These are phyloP conservation scores for Rachicladosporium sp. DNA, from an alignment of 2,329 filamentous ascomycete species.

Conservation along the genomic window DNA sequence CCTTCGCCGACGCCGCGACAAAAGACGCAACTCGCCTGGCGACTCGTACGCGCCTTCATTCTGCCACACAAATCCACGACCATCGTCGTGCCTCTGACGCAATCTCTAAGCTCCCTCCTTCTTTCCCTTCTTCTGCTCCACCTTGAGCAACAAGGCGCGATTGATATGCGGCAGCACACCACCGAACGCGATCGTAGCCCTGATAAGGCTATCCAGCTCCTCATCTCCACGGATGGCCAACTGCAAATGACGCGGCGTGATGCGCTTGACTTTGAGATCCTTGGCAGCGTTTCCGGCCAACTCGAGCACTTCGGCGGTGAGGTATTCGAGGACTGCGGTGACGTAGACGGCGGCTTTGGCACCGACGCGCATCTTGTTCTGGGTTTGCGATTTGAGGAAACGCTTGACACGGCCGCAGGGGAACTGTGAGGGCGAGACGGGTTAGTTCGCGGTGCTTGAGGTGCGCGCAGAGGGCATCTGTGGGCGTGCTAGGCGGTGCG, in stretches of 20 bases:
- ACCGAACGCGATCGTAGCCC: constrained; percentile 94
- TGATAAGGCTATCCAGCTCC: constrained; percentile 93
- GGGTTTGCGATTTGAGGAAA: constrained; percentile 97
- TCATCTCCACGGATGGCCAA: constrained; percentile 97
- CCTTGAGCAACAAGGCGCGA: constrained; percentile 86
- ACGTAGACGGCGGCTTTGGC: constrained; percentile 98
- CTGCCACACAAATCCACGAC: too few species aligned
- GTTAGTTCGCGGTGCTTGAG: constrained; percentile 3
- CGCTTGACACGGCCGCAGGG: constrained; percentile 99
- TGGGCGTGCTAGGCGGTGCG: background rate
- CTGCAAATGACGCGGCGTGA: constrained; percentile 93
- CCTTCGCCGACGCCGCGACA: too few species aligned
- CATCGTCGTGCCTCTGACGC: too few species aligned
- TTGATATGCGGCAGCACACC: constrained; percentile 99
- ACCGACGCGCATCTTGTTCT: constrained; percentile 99
- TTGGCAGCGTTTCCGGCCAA: constrained; percentile 97
- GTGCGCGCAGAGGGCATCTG: background rate
- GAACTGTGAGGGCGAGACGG: constrained; percentile 50
- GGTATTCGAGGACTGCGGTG: constrained; percentile 93
- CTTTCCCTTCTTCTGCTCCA: constrained; percentile 93
- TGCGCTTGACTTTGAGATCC: constrained; percentile 99
- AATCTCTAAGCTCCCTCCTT: constrained; percentile 37
- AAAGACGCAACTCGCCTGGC: too few species aligned
- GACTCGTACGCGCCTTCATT: too few species aligned
- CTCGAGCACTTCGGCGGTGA: constrained; percentile 95